phyloP scores from a whole-genome alignment of 2,329 filamentous ascomycete genomes.

The Penicillium vulpinum region DNA sequence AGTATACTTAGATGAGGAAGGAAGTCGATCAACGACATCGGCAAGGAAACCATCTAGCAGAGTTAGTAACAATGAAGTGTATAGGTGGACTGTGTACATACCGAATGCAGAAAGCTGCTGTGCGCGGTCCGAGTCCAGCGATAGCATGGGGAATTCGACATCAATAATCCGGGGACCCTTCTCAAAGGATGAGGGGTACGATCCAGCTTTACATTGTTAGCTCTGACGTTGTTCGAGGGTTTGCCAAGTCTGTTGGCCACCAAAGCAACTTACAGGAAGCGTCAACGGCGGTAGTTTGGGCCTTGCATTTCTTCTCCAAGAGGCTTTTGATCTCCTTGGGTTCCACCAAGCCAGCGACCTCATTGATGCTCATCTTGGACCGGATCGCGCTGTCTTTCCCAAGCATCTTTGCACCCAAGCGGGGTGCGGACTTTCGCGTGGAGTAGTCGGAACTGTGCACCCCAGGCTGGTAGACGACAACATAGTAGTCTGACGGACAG shows the following conservation, averaged over 20 bases:
- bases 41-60: conserved; percentile 49
- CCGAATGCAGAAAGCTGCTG: conserved; percentile 46
- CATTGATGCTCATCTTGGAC: conserved; percentile 55
- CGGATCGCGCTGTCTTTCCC: conserved; percentile 52
- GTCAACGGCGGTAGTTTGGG: conserved; percentile 46
- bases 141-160: conserved; percentile 48
- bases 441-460: conserved; percentile 69
- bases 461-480: conserved; percentile 75
- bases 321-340: conserved; percentile 42
- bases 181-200: conserved; percentile 40
- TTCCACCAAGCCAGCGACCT: conserved; percentile 55
- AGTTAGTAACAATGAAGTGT: background rate
- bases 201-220: conserved; percentile 38
- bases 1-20: conserved; percentile 63
- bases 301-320: conserved; percentile 51
- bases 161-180: conserved; percentile 45
- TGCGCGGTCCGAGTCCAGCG: conserved; percentile 36
- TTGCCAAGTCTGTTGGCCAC: conserved; percentile 1
- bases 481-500: conserved; percentile 74
- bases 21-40: conserved; percentile 49
- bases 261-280: conserved; percentile 38
- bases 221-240: background rate
- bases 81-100: conserved; percentile 25
- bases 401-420: conserved; percentile 54
- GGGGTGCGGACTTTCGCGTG: conserved; percentile 53